These are phyloP conservation scores for Scedosporium apiospermum DNA, from an alignment of 2,329 filamentous ascomycete genomes.

Conservation along the genomic window DNA sequence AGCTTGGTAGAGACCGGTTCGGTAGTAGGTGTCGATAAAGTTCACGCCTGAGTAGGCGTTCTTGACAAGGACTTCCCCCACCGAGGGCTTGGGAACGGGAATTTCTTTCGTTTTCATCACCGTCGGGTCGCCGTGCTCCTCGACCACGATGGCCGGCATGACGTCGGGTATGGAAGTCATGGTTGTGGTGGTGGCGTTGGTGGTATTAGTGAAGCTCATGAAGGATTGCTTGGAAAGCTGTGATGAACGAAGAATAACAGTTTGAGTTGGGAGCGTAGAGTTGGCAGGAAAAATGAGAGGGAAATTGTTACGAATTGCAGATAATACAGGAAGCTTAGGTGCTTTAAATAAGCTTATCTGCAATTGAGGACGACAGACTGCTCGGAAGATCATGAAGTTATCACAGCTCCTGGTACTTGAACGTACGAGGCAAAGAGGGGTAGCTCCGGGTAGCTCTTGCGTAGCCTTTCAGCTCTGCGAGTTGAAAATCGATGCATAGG, in stretches of 20 bases:
- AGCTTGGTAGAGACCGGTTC: constrained; percentile 67
- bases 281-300: background rate
- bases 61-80: constrained; percentile 69
- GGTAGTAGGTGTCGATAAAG: constrained; percentile 89
- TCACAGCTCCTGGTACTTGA: background rate
- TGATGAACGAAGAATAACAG: background rate
- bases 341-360: background rate
- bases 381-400: background rate
- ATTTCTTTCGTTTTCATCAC: constrained; percentile 19
- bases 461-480: background rate
- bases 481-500: background rate
- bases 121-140: background rate
- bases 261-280: no score
- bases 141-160: constrained; percentile 1
- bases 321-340: background rate
- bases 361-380: background rate
- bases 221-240: background rate
- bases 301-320: background rate
- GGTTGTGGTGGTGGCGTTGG: background rate
- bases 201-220: background rate
- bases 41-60: constrained; percentile 77
- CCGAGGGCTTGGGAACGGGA: constrained; percentile 52
- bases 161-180: background rate
- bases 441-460: background rate
- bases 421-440: background rate